These are phyloP conservation scores for Picochlorum sp. DNA, from an alignment of 139 green algal species.

Conservation along the genomic window DNA sequence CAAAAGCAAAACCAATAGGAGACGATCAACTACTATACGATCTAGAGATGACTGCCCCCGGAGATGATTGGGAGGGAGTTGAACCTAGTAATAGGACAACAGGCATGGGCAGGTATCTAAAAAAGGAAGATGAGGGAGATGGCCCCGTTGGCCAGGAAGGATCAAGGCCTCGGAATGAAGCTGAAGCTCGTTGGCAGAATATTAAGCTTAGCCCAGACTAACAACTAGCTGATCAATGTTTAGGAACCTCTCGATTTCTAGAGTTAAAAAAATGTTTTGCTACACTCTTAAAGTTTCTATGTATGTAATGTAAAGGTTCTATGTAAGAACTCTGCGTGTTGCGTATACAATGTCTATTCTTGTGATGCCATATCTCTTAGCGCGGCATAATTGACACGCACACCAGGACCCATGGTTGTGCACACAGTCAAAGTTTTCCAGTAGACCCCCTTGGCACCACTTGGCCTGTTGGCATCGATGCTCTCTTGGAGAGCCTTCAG, in stretches of 20 bases:
- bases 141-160: neutral
- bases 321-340: neutral
- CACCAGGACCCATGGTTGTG: constrained; percentile 89
- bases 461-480: constrained; percentile 83
- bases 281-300: neutral
- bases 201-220: neutral
- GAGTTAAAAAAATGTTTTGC: neutral
- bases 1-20: neutral
- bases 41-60: neutral
- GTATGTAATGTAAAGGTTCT: neutral
- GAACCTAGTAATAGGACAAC: neutral
- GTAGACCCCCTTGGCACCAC: constrained; percentile 96
- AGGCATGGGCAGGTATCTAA: neutral
- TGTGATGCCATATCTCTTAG: constrained; percentile 29
- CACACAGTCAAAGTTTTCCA: constrained; percentile 92
- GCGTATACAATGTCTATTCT: constrained; percentile 6
- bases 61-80: neutral
- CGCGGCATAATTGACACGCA: constrained; percentile 56
- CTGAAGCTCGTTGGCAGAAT: neutral
- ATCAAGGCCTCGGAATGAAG: neutral
- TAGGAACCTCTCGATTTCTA: neutral
- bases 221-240: neutral
- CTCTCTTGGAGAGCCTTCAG: constrained; percentile 80
- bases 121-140: neutral
- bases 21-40: neutral